phyloP scores from a whole-genome alignment of 257 asterid genomes.

The Marsdenia floribunda region DNA sequence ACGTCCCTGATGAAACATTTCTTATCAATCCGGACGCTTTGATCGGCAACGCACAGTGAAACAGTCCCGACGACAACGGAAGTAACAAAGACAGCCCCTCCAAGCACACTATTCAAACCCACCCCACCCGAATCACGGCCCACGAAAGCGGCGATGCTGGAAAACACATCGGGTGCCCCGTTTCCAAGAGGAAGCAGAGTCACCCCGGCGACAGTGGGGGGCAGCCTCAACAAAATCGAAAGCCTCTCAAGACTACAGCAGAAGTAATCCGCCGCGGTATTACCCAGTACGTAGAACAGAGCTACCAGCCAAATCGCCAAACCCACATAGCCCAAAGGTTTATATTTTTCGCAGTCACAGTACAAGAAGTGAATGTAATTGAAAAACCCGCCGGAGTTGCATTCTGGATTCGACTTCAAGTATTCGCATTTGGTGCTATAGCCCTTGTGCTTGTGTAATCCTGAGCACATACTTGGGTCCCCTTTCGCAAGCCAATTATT shows the following conservation, averaged over 20 bases:
- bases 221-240: conserved; percentile 42
- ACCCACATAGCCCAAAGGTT: conserved; percentile 40
- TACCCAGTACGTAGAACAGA: conserved; percentile 71
- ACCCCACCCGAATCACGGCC: conserved; percentile 66
- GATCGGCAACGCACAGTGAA: conserved; percentile 44
- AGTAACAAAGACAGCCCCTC: conserved; percentile 82
- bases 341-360: conserved; percentile 45
- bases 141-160: conserved; percentile 72
- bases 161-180: conserved; percentile 89
- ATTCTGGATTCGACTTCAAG: conserved; percentile 48
- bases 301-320: conserved; percentile 56
- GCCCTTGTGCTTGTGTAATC: conserved; percentile 46
- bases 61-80: conserved; percentile 71
- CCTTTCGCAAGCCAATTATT: conserved; percentile 14
- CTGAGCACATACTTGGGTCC: conserved; percentile 40
- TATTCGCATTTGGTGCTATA: conserved; percentile 49
- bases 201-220: conserved; percentile 84
- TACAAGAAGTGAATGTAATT: conserved; percentile 59
- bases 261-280: conserved; percentile 83
- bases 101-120: conserved; percentile 75
- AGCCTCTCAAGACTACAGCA: conserved; percentile 65
- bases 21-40: conserved; percentile 54
- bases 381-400: conserved; percentile 61
- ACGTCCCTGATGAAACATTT: conserved; percentile 69
- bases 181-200: conserved; percentile 83